Base-by-base conservation (phyloP, 352 stramenopile genomes). In the Globisporangium takayamanum region DNA sequence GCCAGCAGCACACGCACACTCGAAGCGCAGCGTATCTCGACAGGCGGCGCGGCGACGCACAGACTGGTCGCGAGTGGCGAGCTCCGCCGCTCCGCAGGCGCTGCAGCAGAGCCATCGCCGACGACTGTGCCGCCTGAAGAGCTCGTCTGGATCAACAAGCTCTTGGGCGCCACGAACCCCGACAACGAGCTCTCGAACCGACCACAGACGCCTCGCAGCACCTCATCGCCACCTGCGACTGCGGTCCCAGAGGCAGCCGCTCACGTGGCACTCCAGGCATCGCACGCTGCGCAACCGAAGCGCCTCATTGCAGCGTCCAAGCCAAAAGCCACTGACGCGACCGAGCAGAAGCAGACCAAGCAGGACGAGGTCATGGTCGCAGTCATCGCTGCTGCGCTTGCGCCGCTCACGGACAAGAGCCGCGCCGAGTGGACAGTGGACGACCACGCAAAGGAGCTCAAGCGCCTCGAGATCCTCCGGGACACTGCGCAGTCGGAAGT, bases 401-500 rank as follows among this genome's bases (percentile, higher is more conserved):
- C 54, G 25, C 53, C 55, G 14, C 54, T 62, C 26, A 58, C 54
- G 30, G 25, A 50, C 22, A 66, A 52, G 39, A 44, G 67, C 36
- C 62, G 62, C 7, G 54, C 57, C 0, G 30, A 47, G 7, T 72
- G 66, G 66, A 45, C 46, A 1, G 42, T 54, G 45, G 28, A 49
- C 12, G 62, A 72, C 28, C 60, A 69, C 39, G 53, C 62, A 2
- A 56, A 56, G 12, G 73, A 83, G 53, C 42, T 80, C n/a, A 28
- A 70, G 57, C 74, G 72, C 2, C 59, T 83, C 3, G 53, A 72
- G 49, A 63, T 55, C 12, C 50, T 84, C 0, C 72, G 76, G 28
- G 60, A 60, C 20, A 70, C 73, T 1, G 69, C 72, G 20, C 74
- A 74, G 7, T 57, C 73, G 39, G 72, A 81, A 58, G 68, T 67